Percentiles rank a stretch among this genome's conserved stretches.
Conservation (phyloP, 495 filamentous ascomycete genomes). For the Glarea lozoyensis region DNA sequence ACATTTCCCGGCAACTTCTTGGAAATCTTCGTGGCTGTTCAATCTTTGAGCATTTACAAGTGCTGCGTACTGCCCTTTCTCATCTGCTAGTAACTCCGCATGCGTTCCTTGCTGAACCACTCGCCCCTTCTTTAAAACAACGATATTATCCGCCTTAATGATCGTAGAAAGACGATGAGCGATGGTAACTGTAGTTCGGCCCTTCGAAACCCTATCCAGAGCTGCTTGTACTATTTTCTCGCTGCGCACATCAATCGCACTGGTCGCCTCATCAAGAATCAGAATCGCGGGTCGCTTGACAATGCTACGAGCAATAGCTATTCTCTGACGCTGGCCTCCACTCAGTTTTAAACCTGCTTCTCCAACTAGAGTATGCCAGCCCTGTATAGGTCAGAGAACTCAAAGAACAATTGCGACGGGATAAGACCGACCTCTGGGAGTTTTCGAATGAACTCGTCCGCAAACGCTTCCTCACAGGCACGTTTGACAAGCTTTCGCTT, state of each 20-base stretch:
- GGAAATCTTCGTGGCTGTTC: constrained; percentile 11
- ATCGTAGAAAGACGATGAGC: constrained; percentile 52
- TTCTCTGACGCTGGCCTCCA: constrained; percentile 54
- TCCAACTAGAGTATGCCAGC: constrained; percentile 53
- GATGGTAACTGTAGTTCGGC: constrained; percentile 51
- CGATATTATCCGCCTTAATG: constrained; percentile 57
- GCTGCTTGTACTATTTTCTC: constrained; percentile 50
- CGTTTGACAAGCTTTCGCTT: constrained; percentile 45
- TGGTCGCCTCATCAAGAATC: constrained; percentile 78
- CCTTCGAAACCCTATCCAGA: constrained; percentile 41
- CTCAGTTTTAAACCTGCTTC: constrained; percentile 49
- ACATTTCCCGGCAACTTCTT: not conserved
- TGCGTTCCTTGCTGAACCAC: constrained; percentile 64
- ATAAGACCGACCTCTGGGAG: constrained; percentile 39
- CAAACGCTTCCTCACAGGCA: constrained; percentile 52
- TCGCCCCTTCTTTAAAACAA: constrained; percentile 45
- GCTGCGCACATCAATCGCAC: constrained; percentile 45
- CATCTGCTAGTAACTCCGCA: constrained; percentile 46
- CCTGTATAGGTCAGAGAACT: constrained; percentile 39
- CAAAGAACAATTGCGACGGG: constrained; percentile 35
- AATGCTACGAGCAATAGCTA: constrained; percentile 62
- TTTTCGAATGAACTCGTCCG: constrained; percentile 49
- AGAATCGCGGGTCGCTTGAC: constrained; percentile 71
- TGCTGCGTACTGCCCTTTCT: constrained; percentile 39
- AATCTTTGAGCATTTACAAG: constrained; percentile 45